phyloP scores from a whole-genome alignment of 1,139 yeast genomes.

The Pichiaceae sp. region DNA sequence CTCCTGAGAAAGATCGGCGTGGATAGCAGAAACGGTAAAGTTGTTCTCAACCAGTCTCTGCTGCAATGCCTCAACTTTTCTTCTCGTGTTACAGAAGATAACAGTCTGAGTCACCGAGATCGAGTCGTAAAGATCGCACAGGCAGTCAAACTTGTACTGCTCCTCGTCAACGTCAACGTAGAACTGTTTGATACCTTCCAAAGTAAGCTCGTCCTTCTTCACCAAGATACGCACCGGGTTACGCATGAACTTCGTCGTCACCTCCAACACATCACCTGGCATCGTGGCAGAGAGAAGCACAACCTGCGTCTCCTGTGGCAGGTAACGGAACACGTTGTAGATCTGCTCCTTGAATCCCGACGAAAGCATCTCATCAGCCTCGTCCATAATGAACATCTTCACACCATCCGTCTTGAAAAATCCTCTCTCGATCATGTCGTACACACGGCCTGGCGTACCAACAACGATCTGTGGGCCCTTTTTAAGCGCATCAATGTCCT shows the following conservation, averaged over 20 bases:
- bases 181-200: constrained; percentile 97
- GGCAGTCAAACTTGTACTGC: constrained; percentile 88
- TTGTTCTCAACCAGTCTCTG: constrained; percentile 77
- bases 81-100: constrained; percentile 98
- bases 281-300: constrained; percentile 95
- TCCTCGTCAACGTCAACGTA: constrained; percentile 92
- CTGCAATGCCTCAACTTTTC: constrained; percentile 93
- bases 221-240: constrained; percentile 96
- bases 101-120: constrained; percentile 98
- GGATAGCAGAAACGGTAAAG: constrained; percentile 96
- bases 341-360: constrained; percentile 98
- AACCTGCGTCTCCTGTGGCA: constrained; percentile 94
- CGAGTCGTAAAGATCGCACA: constrained; percentile 95
- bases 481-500: constrained; percentile 87
- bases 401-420: constrained; percentile 80
- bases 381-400: constrained; percentile 97
- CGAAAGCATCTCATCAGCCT: constrained; percentile 97
- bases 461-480: constrained; percentile 94
- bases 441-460: constrained; percentile 99
- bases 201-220: constrained; percentile 95
- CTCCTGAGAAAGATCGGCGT: constrained; percentile 93
- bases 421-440: constrained; percentile 94
- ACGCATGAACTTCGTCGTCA: constrained; percentile 94
- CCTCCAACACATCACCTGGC: constrained; percentile 96
- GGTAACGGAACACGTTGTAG: constrained; percentile 89